Evolutionary conservation across 2,329 filamentous ascomycete genomes (phyloP).

Genomic region (Geosmithia putterillii): DNA sequence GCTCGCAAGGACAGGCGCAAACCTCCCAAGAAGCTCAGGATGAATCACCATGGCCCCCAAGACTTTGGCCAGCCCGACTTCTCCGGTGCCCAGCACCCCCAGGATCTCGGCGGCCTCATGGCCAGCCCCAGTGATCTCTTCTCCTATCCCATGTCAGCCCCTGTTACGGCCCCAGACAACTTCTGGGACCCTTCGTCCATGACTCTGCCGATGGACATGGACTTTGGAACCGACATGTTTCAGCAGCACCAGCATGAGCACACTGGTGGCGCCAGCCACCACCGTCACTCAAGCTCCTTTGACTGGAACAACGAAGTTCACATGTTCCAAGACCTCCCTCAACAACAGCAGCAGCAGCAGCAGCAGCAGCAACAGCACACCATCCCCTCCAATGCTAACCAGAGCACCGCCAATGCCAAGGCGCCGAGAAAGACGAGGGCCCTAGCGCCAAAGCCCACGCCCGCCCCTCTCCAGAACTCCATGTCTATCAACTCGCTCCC

Average conservation of each 20-base stretch:
- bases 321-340: slow-evolving; percentile 37
- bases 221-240: slow-evolving; percentile 27
- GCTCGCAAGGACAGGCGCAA: slow-evolving; percentile 41
- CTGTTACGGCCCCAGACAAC: slow-evolving; percentile 33
- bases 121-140: slow-evolving; percentile 42
- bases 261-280: no score
- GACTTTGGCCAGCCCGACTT: slow-evolving; percentile 39
- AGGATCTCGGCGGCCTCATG: slow-evolving; percentile 34
- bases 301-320: slow-evolving; percentile 46
- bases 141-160: slow-evolving; percentile 46
- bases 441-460: slow-evolving; percentile 37
- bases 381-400: not conserved
- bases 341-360: slow-evolving; percentile 15
- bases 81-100: slow-evolving; percentile 31
- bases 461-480: slow-evolving; percentile 4
- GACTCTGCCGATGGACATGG: slow-evolving; percentile 41
- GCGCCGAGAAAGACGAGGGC: slow-evolving; percentile 23
- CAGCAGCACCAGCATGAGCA: slow-evolving; percentile 12
- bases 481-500: not conserved
- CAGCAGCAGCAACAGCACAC: slow-evolving; percentile 19
- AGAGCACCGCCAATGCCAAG: slow-evolving; percentile 4
- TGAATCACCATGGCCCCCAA: slow-evolving; percentile 41
- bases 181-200: slow-evolving; percentile 48
- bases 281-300: slow-evolving; percentile 37
- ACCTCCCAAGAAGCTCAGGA: slow-evolving; percentile 39